phyloP scores from a whole-genome alignment of 2,329 filamentous ascomycete species.

The Huntiella decipiens region DNA sequence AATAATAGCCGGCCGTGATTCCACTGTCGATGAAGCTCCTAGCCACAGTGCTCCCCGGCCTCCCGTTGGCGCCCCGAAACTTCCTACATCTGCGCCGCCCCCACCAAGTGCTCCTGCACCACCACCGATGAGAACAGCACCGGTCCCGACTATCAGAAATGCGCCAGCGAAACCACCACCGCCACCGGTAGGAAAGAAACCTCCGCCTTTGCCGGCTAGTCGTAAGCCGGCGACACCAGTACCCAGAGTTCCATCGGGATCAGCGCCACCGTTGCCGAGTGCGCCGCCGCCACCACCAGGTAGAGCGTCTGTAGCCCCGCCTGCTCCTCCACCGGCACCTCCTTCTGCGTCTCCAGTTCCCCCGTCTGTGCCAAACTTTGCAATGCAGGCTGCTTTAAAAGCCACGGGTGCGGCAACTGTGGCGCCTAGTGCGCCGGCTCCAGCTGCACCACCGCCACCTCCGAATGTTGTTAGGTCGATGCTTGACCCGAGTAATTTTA shows the following conservation, averaged over 20 bases:
- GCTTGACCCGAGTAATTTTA: conserved; percentile 61
- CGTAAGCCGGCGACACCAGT: conserved; percentile 32
- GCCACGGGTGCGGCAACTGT: conserved; percentile 13
- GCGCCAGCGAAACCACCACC: conserved; percentile 42
- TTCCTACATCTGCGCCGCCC: conserved; percentile 22
- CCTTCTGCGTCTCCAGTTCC: not conserved
- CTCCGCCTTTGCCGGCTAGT: conserved; percentile 34
- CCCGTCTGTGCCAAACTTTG: conserved; percentile 3
- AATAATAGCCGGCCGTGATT: conserved; percentile 8
- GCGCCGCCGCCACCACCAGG: conserved; percentile 21
- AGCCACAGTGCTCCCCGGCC: not conserved
- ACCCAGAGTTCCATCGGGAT: conserved; percentile 20
- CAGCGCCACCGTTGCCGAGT: conserved; percentile 20
- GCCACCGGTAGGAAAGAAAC: conserved; percentile 61
- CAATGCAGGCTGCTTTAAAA: conserved; percentile 10
- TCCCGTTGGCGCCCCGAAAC: conserved; percentile 23
- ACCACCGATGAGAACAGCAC: conserved; percentile 15
- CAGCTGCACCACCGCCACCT: conserved; percentile 20
- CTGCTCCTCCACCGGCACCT: conserved; percentile 16
- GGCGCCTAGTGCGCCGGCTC: conserved; percentile 18
- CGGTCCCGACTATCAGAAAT: too few species aligned
- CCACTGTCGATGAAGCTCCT: conserved; percentile 2
- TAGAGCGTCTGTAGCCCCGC: conserved; percentile 14
- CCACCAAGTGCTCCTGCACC: conserved; percentile 41
- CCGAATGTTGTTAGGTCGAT: conserved; percentile 33